phyloP scores from a whole-genome alignment of 2,329 filamentous ascomycete species.

The Karstenula rhodostoma region DNA sequence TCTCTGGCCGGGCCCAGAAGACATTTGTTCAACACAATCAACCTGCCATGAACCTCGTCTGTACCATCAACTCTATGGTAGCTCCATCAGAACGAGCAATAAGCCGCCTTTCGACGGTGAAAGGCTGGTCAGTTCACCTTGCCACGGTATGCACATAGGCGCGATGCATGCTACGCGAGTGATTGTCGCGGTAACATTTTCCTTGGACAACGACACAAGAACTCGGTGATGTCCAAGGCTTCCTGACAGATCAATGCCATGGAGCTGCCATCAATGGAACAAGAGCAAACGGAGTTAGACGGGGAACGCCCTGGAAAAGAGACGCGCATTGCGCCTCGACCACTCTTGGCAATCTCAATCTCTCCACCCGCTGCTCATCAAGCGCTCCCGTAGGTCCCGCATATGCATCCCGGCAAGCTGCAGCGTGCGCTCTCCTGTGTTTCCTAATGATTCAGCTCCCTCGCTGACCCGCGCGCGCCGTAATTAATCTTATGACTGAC shows the following conservation, averaged over 20 bases:
- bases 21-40: neutral
- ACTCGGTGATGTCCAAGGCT: too few relatives aligned
- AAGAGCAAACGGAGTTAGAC: conserved; percentile 5
- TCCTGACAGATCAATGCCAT: neutral
- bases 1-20: neutral
- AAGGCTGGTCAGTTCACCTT: too few relatives aligned
- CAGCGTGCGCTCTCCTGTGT: conserved; percentile 6
- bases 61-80: too few relatives aligned
- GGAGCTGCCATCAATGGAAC: neutral
- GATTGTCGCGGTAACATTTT: too few relatives aligned
- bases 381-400: conserved; percentile 12
- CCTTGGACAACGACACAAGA: too few relatives aligned
- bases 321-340: conserved; percentile 7
- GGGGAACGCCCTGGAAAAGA: neutral
- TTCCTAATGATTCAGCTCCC: conserved; percentile 18
- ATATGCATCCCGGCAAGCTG: conserved; percentile 13
- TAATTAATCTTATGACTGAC: conserved; percentile 20
- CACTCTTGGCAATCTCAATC: conserved; percentile 7
- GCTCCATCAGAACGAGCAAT: too few relatives aligned
- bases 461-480: conserved; percentile 22
- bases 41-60: neutral
- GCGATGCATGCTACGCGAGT: too few relatives aligned
- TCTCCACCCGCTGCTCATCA: conserved; percentile 17
- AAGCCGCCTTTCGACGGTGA: too few relatives aligned
- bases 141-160: too few relatives aligned